Conservation (phyloP, 1,284 basidiomycete species). For the Peniophora sp. region DNA sequence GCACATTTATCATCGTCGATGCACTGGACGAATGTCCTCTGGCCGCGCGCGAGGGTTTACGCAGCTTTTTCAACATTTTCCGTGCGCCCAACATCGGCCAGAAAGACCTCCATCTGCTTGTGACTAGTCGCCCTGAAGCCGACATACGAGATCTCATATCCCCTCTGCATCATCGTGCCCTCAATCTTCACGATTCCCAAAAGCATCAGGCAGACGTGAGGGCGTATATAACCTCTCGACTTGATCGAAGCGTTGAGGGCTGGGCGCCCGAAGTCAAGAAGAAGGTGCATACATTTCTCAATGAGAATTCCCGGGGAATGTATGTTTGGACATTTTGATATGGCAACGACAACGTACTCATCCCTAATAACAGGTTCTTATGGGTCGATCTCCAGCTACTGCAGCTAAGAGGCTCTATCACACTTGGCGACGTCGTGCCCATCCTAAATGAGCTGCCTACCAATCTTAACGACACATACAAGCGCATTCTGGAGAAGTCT, state of each 20-base stretch:
- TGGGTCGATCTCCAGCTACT: neutral
- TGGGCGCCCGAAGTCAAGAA: neutral
- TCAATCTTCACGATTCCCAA: neutral
- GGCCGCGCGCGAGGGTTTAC: neutral
- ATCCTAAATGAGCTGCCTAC: neutral
- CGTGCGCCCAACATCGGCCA: too few relatives aligned
- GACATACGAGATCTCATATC: neutral
- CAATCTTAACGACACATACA: neutral
- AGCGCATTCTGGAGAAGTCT: neutral
- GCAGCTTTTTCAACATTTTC: neutral
- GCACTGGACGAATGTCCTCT: neutral
- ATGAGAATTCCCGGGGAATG: neutral
- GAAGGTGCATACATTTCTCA: neutral
- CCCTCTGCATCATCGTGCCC: neutral
- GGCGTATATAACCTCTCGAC: too few relatives aligned
- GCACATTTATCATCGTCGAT: neutral
- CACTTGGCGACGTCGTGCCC: neutral
- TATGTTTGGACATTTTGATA: neutral
- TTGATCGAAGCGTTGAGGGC: neutral
- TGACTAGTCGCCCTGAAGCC: neutral
- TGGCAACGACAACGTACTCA: neutral
- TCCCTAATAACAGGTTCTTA: neutral
- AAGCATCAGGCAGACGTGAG: neutral
- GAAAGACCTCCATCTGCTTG: neutral
- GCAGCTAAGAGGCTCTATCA: neutral